Base-by-base conservation (phyloP, 306 rosid species). In the Fagus sylvatica region DNA sequence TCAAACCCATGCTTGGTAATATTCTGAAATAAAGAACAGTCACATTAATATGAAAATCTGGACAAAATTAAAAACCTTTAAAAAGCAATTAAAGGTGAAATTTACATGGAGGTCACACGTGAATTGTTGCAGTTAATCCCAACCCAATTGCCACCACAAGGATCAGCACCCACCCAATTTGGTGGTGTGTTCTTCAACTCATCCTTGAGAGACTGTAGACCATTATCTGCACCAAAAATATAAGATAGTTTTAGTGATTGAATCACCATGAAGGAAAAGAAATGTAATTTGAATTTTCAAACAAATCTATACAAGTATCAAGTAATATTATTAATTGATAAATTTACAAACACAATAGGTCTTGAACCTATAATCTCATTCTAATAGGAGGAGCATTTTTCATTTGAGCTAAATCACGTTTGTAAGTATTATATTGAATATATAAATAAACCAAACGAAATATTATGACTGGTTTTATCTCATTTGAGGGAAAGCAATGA, bases 121-220 rank as follows among this genome's bases (percentile, higher is more conserved):
- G 80, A 34, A 41, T 75, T 49, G 49, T 1, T 11, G 75, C 91
- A 87, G 72, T 33, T 42, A 75, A 87, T 85, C 55, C 88, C 91
- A 1, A 15, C 80, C 91, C 91, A 87, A 30, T 16, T 30, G 41
- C 40, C 80, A 22, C 71, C 86, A 43, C 87, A 85, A 74, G 89
- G 89, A 83, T 87, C 72, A 3, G 82, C 51, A 39, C 64, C 72
- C 19, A 7, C 74, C 91, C 91, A 87, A 73, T 62, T 73, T 0
- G 74, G 73, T 7, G 89, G 89, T 1, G 33, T 41, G 77, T 80
- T 78, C 72, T 75, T 17, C 84, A 80, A 77, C 1, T 16, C 75
- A 12, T 7, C 37, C 76, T 7, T 72, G 32, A 87, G 40, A 80
- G 80, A 28, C 33, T 1, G 37, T 62, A 87, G 51, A 42, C 78